Conservation (phyloP, 306 rosid species). For the Morella rubra region DNA sequence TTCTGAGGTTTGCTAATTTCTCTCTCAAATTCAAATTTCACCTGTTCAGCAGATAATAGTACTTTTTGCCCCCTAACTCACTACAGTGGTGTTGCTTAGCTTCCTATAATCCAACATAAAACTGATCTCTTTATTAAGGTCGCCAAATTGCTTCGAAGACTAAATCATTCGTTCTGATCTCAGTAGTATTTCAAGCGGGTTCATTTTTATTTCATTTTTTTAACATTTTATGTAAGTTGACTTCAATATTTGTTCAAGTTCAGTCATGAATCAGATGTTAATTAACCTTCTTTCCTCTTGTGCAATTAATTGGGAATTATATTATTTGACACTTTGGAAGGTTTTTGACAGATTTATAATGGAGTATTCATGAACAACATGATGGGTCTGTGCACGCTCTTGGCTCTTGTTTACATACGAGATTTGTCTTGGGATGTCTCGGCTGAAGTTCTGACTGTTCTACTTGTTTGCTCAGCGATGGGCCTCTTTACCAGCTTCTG, state of each 20-base stretch:
- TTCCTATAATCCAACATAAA: too few species aligned
- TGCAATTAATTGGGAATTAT: neutral
- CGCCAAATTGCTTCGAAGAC: too few species aligned
- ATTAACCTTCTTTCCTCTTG: neutral
- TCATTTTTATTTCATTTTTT: too few species aligned
- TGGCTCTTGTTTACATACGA: slow-evolving; percentile 38
- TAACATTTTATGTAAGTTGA: neutral
- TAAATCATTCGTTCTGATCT: too few species aligned
- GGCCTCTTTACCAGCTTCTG: slow-evolving; percentile 26
- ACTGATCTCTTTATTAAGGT: too few species aligned
- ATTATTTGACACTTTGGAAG: neutral
- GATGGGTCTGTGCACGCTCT: slow-evolving; percentile 29
- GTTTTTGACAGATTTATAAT: slow-evolving; percentile 38
- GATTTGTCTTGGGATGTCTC: slow-evolving; percentile 36
- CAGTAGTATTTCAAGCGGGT: too few species aligned
- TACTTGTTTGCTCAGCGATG: slow-evolving; percentile 28
- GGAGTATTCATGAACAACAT: slow-evolving; percentile 43
- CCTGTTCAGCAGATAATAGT: neutral
- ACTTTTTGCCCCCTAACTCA: too few species aligned
- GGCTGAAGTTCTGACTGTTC: slow-evolving; percentile 33
- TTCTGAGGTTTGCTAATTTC: slow-evolving; percentile 36
- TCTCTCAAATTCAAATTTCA: neutral
- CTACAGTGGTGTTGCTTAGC: too few species aligned
- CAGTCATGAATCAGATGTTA: neutral
- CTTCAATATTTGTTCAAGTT: neutral